Evolutionary conservation across 2,329 filamentous ascomycete species (phyloP), one percentile per base, ranked within the genome.

Genomic region (Beauveria caledonica): DNA sequence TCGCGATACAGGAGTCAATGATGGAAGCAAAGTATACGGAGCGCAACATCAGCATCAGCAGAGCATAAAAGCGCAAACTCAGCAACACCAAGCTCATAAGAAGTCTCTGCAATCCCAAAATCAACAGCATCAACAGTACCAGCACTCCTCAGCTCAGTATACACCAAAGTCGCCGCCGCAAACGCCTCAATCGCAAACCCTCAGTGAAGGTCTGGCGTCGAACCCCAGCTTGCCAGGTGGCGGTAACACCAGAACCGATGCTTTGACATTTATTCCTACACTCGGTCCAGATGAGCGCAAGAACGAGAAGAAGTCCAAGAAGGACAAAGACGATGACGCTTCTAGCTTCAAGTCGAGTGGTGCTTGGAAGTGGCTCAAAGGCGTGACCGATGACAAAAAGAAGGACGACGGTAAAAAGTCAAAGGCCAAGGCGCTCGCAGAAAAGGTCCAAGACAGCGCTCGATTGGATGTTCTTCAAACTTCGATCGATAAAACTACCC

Each of bases 401-500:
- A 81, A 84, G 56, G 82, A 82, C 27, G 82, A 88, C 61, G 76
- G 77, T 55, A 92, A 87, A 70, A 86, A 86, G 67, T 81, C 83
- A 46, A 92, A 90, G 68, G 76, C 81, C 1, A 87, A 85, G 70
- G 73, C 72, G 13, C 75, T 78, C 10, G 72, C 74, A 1, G 78
- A 89, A 65, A 85, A 82, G 66, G 73, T 77, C 1, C 87, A 92
- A 64, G 92, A 96, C 67, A 92, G 87, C 66, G 87, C 89, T 21
- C 85, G 93, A 33, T 79, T 97, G 29, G 93, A 97, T 68, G 84
- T 96, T 23, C 78, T 96, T 23, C 92, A 97, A 69, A 89, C 85
- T 42, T 95, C 92, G 0, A 92, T 95, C 69, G 93, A 97, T 54
- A 83, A 79, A 48, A 77, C 74, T 10, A 77, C 80, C 1, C 79